Conservation (phyloP, 2,329 filamentous ascomycete species). For the Trichoderma sp. region DNA sequence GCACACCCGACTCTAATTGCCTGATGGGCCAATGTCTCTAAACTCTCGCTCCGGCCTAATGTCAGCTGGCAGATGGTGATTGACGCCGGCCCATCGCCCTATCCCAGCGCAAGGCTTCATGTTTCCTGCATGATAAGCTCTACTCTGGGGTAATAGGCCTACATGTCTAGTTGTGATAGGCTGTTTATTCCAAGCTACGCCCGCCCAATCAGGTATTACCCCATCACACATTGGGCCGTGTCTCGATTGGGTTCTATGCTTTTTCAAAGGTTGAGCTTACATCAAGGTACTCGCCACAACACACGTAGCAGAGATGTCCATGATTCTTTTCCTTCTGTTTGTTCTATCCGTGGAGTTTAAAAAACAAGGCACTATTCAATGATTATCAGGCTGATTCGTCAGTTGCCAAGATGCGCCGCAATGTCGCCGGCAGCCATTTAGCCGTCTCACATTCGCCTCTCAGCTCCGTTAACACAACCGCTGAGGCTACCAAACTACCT, state of each 20-base stretch:
- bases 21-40: background rate
- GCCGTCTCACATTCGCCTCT: background rate
- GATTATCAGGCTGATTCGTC: conserved; percentile 13
- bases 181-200: background rate
- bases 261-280: background rate
- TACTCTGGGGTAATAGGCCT: background rate
- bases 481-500: background rate
- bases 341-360: too few relatives aligned
- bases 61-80: conserved; percentile 5
- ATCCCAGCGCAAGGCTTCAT: background rate
- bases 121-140: background rate
- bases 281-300: background rate
- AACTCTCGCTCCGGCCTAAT: background rate
- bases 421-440: conserved; percentile 16
- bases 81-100: background rate
- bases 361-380: background rate
- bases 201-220: background rate
- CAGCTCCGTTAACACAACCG: background rate
- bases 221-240: background rate
- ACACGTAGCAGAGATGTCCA: too few relatives aligned
- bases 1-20: background rate
- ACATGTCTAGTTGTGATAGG: background rate
- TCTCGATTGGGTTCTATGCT: background rate
- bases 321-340: background rate
- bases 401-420: background rate